phyloP scores from a whole-genome alignment of 2,329 filamentous ascomycete genomes.

The Paramyrothecium sp. region DNA sequence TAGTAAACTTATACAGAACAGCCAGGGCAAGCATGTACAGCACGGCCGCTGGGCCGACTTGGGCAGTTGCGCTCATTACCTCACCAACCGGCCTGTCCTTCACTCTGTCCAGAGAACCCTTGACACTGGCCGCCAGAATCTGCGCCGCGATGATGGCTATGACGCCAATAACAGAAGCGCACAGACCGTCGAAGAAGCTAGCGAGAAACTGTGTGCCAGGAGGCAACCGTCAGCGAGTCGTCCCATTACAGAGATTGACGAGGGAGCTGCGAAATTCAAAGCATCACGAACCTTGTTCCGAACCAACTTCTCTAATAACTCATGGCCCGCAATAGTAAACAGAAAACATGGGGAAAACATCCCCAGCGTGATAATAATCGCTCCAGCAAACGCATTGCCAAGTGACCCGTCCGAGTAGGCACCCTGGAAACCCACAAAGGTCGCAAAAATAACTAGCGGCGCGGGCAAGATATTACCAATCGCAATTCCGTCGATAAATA shows the following conservation, averaged over 20 bases:
- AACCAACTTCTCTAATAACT: conserved; percentile 1
- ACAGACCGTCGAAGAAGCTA: conserved; percentile 8
- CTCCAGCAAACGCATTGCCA: conserved; percentile 6
- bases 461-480: conserved; percentile 8
- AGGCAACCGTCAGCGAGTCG: neutral
- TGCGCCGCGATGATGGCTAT: conserved; percentile 4
- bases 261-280: neutral
- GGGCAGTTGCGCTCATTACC: conserved; percentile 1
- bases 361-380: conserved; percentile 6
- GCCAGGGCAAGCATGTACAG: conserved; percentile 7
- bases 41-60: conserved; percentile 8
- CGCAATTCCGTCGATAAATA: conserved; percentile 8
- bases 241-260: neutral
- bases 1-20: conserved; percentile 7
- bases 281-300: conserved; percentile 2
- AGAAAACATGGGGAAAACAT: conserved; percentile 3
- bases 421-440: conserved; percentile 5
- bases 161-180: conserved; percentile 8
- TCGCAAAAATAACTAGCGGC: conserved; percentile 7
- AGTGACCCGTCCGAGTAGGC: conserved; percentile 6
- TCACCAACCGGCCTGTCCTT: conserved; percentile 4
- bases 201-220: conserved; percentile 6
- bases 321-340: conserved; percentile 1
- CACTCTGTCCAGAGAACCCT: conserved; percentile 3
- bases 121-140: conserved; percentile 5